Conservation (phyloP, 768 basidiomycete genomes). For the Daedaleopsis nitida region DNA sequence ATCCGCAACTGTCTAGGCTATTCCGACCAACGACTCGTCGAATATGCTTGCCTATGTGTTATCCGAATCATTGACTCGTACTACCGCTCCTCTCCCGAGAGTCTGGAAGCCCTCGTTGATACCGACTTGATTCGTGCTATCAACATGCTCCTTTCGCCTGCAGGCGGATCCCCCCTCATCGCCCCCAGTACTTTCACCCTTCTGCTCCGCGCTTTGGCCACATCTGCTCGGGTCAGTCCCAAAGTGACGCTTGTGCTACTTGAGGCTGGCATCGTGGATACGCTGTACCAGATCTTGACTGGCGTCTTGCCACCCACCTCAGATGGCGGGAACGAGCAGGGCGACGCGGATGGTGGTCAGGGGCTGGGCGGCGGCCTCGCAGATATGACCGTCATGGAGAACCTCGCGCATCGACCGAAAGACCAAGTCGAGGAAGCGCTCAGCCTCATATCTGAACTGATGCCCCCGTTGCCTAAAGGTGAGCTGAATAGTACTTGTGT, state of each 20-base stretch:
- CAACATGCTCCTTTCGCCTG: constrained; percentile 82
- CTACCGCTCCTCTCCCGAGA: constrained; percentile 79
- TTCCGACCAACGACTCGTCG: constrained; percentile 95
- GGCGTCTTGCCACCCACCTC: constrained; percentile 82
- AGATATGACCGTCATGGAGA: constrained; percentile 98
- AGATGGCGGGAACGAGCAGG: constrained; percentile 58
- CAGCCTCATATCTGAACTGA: constrained; percentile 83
- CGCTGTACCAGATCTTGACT: constrained; percentile 92
- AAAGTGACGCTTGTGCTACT: constrained; percentile 84
- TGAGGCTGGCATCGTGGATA: constrained; percentile 91
- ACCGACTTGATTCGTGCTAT: constrained; percentile 78
- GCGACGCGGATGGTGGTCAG: constrained; percentile 62
- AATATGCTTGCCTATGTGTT: constrained; percentile 93
- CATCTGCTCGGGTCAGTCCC: constrained; percentile 85
- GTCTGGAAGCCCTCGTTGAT: constrained; percentile 85
- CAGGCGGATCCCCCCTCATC: constrained; percentile 84
- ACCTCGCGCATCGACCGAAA: constrained; percentile 93
- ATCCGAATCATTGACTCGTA: constrained; percentile 95
- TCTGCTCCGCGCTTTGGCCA: constrained; percentile 83
- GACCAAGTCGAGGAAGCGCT: constrained; percentile 96
- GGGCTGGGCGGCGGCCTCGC: constrained; percentile 87
- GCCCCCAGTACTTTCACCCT: constrained; percentile 87
- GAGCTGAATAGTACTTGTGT: background rate
- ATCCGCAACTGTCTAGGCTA: constrained; percentile 91
- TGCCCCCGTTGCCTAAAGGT: constrained; percentile 95